These are phyloP conservation scores for Pezicula radicicola DNA, from an alignment of 2,329 filamentous ascomycete genomes.

Conservation along the genomic window DNA sequence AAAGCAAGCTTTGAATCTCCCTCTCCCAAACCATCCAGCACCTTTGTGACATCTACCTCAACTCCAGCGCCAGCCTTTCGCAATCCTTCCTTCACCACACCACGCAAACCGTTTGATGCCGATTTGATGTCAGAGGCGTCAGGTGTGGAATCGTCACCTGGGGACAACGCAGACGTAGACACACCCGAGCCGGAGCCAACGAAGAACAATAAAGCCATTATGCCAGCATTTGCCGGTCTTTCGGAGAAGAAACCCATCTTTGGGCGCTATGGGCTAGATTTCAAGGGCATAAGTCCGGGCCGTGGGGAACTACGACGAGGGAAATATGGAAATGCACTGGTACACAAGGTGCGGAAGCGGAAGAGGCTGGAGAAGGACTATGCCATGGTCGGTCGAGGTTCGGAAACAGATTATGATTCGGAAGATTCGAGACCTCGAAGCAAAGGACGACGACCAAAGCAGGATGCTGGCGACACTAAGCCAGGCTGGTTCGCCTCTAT, in stretches of 20 bases:
- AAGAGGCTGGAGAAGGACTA: slow-evolving; percentile 41
- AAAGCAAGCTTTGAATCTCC: slow-evolving; percentile 25
- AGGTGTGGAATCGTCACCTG: slow-evolving; percentile 58
- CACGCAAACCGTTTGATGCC: slow-evolving; percentile 54
- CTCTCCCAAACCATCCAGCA: slow-evolving; percentile 37
- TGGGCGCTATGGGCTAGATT: slow-evolving; percentile 39
- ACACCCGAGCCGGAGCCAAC: slow-evolving; percentile 51
- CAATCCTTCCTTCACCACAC: slow-evolving; percentile 63
- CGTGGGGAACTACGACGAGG: slow-evolving; percentile 61
- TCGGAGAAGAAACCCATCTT: slow-evolving; percentile 40
- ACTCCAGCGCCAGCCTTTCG: slow-evolving; percentile 49
- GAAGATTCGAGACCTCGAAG: slow-evolving; percentile 33
- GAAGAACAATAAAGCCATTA: slow-evolving; percentile 49
- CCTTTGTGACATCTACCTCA: slow-evolving; percentile 43
- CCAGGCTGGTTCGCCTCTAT: slow-evolving; percentile 43
- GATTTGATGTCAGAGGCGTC: slow-evolving; percentile 52
- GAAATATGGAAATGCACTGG: slow-evolving; percentile 42
- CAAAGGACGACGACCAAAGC: slow-evolving; percentile 30
- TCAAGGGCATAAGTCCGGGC: slow-evolving; percentile 45
- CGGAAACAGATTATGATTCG: slow-evolving; percentile 32
- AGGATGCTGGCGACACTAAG: slow-evolving; percentile 12
- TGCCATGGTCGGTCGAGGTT: slow-evolving; percentile 32
- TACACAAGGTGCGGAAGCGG: slow-evolving; percentile 46
- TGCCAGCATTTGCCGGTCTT: slow-evolving; percentile 42
- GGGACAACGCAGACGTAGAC: slow-evolving; percentile 46